These are phyloP conservation scores for Berberis thunbergii DNA, from an alignment of 164 flowering plant genomes.

Conservation along the genomic window DNA sequence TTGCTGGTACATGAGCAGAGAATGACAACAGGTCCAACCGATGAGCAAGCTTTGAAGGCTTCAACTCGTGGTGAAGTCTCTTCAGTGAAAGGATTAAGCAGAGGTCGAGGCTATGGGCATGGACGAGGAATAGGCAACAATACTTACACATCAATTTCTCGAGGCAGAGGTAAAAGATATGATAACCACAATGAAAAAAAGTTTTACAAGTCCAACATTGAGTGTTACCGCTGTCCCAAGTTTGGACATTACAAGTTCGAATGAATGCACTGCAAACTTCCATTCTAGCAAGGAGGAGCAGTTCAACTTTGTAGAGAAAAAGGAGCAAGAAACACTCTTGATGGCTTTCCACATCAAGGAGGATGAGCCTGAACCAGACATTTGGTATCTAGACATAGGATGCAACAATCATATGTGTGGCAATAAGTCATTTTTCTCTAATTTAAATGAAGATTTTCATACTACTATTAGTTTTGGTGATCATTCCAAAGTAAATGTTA, in stretches of 20 bases:
- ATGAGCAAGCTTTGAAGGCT: constrained; percentile 3
- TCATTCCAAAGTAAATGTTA: too few species aligned
- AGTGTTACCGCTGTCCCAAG: constrained; percentile 4
- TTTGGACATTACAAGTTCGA: too few species aligned
- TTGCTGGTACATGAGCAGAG: too few species aligned
- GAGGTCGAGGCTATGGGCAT: too few species aligned
- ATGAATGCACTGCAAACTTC: constrained; percentile 2
- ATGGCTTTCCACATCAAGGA: too few species aligned
- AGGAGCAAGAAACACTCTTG: background rate
- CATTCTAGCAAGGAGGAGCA: background rate
- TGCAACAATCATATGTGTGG: too few species aligned
- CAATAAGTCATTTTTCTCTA: background rate
- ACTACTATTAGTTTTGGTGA: constrained; percentile 7
- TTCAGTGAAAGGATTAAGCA: background rate
- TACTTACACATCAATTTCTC: too few species aligned
- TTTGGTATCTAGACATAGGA: constrained; percentile 11
- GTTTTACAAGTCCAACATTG: constrained; percentile 4
- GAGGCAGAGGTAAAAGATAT: background rate
- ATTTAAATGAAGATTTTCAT: constrained; percentile 7
- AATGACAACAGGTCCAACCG: background rate
- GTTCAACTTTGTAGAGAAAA: background rate
- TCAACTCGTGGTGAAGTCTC: background rate
- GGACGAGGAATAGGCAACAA: background rate
- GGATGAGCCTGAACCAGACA: too few species aligned
- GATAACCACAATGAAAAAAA: background rate